Evolutionary conservation across 1,284 basidiomycete species (phyloP).

Genomic region (Dichomitus squalens): DNA sequence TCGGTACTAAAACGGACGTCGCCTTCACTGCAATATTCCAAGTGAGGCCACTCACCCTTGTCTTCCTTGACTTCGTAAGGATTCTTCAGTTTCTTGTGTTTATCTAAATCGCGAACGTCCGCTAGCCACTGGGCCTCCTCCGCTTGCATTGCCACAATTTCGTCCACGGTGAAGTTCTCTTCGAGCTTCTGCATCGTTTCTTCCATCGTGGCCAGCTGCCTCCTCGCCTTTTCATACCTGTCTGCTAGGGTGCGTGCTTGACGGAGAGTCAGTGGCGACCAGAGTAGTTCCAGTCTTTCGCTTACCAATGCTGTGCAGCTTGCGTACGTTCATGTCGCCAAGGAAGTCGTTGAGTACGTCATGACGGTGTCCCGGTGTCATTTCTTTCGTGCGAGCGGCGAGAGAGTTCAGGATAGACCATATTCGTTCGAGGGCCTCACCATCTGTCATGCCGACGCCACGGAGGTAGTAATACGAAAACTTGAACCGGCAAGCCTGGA

Average conservation of each 20-base stretch:
- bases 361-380: slow-evolving; percentile 6
- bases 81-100: neutral
- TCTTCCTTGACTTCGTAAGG: neutral
- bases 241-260: neutral
- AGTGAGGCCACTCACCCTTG: neutral
- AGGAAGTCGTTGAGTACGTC: slow-evolving; percentile 2
- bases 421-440: slow-evolving; percentile 4
- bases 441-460: slow-evolving; percentile 2
- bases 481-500: neutral
- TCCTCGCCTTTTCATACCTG: neutral
- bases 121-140: neutral
- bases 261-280: neutral
- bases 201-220: neutral
- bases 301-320: neutral
- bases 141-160: neutral
- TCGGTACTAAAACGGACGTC: neutral
- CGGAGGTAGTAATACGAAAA: slow-evolving; percentile 7
- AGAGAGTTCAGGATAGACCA: slow-evolving; percentile 3
- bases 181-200: neutral
- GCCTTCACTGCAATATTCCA: neutral
- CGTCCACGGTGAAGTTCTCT: neutral
- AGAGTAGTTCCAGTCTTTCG: neutral
- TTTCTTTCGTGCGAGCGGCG: slow-evolving; percentile 3
- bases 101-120: neutral
- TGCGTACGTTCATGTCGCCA: slow-evolving; percentile 1